Evolutionary conservation across 164 flowering plant species (phyloP), one percentile per base, ranked within the genome.

Genomic region (Vitis riparia): DNA sequence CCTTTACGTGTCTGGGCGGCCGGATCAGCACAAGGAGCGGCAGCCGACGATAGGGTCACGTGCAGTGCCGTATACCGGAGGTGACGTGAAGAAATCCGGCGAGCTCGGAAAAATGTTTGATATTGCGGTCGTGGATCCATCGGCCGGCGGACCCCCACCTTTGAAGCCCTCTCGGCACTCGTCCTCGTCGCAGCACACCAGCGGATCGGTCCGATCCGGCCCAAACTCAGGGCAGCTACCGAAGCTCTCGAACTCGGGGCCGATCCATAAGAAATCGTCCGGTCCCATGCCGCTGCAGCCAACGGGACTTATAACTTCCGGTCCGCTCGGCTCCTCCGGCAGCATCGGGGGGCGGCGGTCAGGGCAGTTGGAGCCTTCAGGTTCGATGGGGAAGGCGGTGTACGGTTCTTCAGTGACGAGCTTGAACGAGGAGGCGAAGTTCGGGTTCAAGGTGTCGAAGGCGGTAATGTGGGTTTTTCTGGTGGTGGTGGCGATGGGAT

Each of bases 21-120:
- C 89, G 12, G 90, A 88, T 62, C 89, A 65, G 10, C 66, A 49
- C 51, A 88, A 86, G 71, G 93, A 86, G 72, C 75, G 86, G 8
- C 83, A 55, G 32, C 94, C 91, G 1, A 81, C 91, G 58, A 79
- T 91, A 76, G 80, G 70, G 9, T 83, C 97, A 2, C 82, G 88
- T 19, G 88, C 92, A 51, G 80, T 87, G 1, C 91, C 91, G 1
- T 91, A 89, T 83, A 91, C 92, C 15, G 97, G 94, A 70, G 97
- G 94, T 50, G 97, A 89, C 79, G 77, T 88, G 48, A 90, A 89
- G 80, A 89, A 87, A 66, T 91, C 94, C 37, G 94, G 94, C 11
- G 99, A 95, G 79, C 82, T 95, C 23, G 99, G 93, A 4, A 95
- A 89, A 72, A 95, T 95, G 99, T 91, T 93, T 66, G 97, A 91